Conservation (phyloP, 2,329 filamentous ascomycete species). For the Pyrenophora teres region DNA sequence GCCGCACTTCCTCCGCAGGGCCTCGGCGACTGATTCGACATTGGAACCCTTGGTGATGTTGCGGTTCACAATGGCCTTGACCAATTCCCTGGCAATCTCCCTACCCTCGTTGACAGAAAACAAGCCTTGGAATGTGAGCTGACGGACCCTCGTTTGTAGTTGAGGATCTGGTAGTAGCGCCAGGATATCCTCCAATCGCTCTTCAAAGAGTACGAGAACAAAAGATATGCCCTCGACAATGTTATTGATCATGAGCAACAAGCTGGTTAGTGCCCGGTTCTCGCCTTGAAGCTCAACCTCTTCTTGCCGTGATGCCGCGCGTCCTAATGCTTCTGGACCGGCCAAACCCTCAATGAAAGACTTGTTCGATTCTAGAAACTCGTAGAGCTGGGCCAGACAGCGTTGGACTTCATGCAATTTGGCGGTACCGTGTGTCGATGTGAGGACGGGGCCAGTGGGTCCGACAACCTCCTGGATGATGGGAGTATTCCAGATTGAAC, state of each 20-base stretch:
- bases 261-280: constrained; percentile 85
- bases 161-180: constrained; percentile 69
- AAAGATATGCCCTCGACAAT: constrained; percentile 98
- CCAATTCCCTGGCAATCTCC: constrained; percentile 88
- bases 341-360: constrained; percentile 90
- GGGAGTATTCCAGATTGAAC: constrained; percentile 82
- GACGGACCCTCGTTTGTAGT: constrained; percentile 69
- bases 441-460: constrained; percentile 66
- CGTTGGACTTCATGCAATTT: constrained; percentile 81
- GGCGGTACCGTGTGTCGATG: constrained; percentile 66
- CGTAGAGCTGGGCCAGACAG: constrained; percentile 75
- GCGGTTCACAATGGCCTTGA: constrained; percentile 96
- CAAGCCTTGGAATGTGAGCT: constrained; percentile 84
- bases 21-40: constrained; percentile 95
- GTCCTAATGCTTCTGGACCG: constrained; percentile 83
- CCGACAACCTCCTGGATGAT: constrained; percentile 66
- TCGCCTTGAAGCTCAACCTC: constrained; percentile 92
- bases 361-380: constrained; percentile 86
- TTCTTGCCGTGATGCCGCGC: constrained; percentile 80
- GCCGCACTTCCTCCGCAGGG: constrained; percentile 86
- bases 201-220: constrained; percentile 90
- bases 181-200: constrained; percentile 87
- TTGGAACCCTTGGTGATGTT: constrained; percentile 97
- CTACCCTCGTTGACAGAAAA: constrained; percentile 81
- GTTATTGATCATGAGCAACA: constrained; percentile 83